Evolutionary conservation across 805 yeast species (phyloP), one percentile per base, ranked within the genome.

Genomic region (Yarrowia yakushimensis): DNA sequence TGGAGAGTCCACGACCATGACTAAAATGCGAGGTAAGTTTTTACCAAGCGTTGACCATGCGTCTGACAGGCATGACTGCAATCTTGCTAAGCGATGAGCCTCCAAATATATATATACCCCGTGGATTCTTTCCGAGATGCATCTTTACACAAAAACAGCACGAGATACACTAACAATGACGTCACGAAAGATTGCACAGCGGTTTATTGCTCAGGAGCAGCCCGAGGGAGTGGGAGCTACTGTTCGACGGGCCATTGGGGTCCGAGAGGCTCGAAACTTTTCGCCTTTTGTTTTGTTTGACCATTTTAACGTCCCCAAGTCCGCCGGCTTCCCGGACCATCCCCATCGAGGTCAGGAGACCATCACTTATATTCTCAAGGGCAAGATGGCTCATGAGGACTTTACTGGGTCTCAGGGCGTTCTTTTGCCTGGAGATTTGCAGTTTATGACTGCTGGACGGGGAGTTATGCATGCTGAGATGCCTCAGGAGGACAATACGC

Each of bases 401-500:
- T 89, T 90, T 74, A 88, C 96, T 1, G 96, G 96, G 1, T 77
- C 87, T n/a, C 79, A 81, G 60, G 97, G 96, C 63, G 78, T 88
- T 9, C 75, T 91, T 60, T 79, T 82, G 65, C 83, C 90, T 8
- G 97, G 96, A 63, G 97, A 90, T 72, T 77, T 91, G 67, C 97
- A 90, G 73, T 90, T 90, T 73, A 90, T 90, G 97, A 90, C 96
- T 27, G 96, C 97, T 5, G 97, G 96, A 64, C 82, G 81, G 68
- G 97, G 96, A 57, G 83, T 90, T 36, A 88, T 88, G 62, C 97
- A 90, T 72, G 82, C 90, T 2, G 97, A 90, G 71, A 90, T 90
- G 83, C 96, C 96, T 9, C 85, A 85, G 34, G 77, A 79, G 37
- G 78, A 77, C 23, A 77, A 77, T 20, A 77, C 81, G 37, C 74